Percentiles rank a stretch among this genome's conserved stretches.
phyloP scores from a whole-genome alignment of 108 stramenopile species.

The Epithemia pelagica region DNA sequence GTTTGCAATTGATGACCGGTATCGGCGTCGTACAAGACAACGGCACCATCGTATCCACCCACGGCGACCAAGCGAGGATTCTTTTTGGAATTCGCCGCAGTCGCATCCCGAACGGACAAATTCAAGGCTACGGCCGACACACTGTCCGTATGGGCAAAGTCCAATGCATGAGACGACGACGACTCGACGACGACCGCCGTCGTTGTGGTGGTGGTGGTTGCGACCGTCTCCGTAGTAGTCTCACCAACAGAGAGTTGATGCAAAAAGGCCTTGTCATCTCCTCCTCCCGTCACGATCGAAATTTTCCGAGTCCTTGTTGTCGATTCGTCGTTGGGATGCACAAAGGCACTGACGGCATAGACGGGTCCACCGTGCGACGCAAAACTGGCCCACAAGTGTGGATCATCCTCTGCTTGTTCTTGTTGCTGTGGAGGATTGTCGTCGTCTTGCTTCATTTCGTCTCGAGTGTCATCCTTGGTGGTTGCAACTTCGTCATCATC shows the following conservation, averaged over 20 bases:
- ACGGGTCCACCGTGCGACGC: slow-evolving; percentile 57
- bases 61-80: slow-evolving; percentile 57
- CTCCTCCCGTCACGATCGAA: slow-evolving; percentile 76
- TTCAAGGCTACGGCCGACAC: slow-evolving; percentile 84
- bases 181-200: not conserved
- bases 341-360: slow-evolving; percentile 55
- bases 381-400: slow-evolving; percentile 39
- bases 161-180: slow-evolving; percentile 8
- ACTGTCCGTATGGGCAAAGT: slow-evolving; percentile 78
- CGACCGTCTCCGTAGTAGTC: not conserved
- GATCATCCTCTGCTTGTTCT: slow-evolving; percentile 18
- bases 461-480: slow-evolving; percentile 21
- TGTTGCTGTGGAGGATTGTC: too few species aligned
- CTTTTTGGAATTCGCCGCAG: slow-evolving; percentile 32
- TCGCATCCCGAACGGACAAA: slow-evolving; percentile 20
- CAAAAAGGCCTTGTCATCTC: slow-evolving; percentile 89
- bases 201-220: not conserved
- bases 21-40: slow-evolving; percentile 69
- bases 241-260: slow-evolving; percentile 31
- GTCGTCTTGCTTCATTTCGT: slow-evolving; percentile 16
- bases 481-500: slow-evolving; percentile 44
- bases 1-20: slow-evolving; percentile 43
- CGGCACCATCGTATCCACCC: slow-evolving; percentile 81
- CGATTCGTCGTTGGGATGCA: slow-evolving; percentile 33
- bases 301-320: slow-evolving; percentile 32